Evolutionary conservation across 2,329 filamentous ascomycete species (phyloP).

Genomic region (Zymoseptoria ardabiliae): DNA sequence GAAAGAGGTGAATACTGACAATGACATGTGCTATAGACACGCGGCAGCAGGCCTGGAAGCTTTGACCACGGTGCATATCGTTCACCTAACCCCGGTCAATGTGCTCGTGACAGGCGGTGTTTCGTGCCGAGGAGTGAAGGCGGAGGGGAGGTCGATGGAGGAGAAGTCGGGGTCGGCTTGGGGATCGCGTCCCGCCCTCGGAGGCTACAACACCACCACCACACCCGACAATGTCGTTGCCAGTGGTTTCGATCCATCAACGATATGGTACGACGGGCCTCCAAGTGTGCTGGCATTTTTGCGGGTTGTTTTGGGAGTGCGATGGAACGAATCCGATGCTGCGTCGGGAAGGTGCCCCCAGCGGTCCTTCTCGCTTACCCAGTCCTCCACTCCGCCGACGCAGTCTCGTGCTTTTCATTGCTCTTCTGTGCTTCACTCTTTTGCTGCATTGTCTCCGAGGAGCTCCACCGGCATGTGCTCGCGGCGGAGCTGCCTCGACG

Average conservation of each 20-base stretch:
- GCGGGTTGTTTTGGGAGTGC: not conserved
- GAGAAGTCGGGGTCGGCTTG: not conserved
- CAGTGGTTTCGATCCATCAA: not conserved
- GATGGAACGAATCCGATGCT: not conserved
- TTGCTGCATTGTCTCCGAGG: not conserved
- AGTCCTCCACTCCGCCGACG: not conserved
- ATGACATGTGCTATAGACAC: not conserved
- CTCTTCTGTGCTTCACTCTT: not conserved
- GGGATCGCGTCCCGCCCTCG: not conserved
- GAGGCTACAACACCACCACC: not conserved
- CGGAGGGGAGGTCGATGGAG: not conserved
- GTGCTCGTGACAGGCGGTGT: not conserved
- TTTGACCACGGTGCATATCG: not conserved
- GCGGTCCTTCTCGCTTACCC: not conserved
- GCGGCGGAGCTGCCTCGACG: not conserved
- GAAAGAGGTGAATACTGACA: not conserved
- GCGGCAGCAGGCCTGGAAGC: constrained; percentile 1
- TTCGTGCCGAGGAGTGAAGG: not conserved
- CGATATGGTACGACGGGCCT: not conserved
- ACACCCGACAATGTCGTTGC: not conserved
- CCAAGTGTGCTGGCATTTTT: not conserved
- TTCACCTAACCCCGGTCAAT: not conserved
- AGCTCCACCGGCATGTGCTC: not conserved
- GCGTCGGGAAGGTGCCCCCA: not conserved
- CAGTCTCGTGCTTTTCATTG: not conserved